Conservation (phyloP, 2,329 filamentous ascomycete genomes). For the Fusarium citri region DNA sequence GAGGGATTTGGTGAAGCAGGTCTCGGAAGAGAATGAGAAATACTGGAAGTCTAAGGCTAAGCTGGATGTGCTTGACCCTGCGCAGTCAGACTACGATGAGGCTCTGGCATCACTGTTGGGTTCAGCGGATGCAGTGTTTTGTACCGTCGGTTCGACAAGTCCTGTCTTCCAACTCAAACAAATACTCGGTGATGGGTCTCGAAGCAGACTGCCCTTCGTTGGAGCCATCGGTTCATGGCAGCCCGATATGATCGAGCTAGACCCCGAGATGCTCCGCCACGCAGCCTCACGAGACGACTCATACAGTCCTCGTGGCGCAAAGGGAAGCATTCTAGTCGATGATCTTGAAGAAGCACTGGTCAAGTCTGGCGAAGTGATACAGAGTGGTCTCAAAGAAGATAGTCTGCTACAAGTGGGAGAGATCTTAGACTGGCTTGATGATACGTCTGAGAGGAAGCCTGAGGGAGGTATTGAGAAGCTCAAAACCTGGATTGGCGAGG, state of each 20-base stretch:
- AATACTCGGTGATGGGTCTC: constrained; percentile 1
- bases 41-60: constrained; percentile 28
- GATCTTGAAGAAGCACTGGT: constrained; percentile 70
- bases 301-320: not conserved
- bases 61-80: constrained; percentile 17
- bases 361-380: constrained; percentile 75
- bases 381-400: constrained; percentile 66
- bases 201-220: constrained; percentile 51
- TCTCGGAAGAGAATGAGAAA: constrained; percentile 25
- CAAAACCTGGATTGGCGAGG: constrained; percentile 34
- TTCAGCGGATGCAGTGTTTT: constrained; percentile 30
- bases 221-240: constrained; percentile 65
- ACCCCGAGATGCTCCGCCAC: constrained; percentile 67
- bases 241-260: constrained; percentile 74
- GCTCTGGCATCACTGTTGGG: constrained; percentile 3
- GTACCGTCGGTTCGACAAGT: constrained; percentile 35
- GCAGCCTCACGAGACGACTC: constrained; percentile 9
- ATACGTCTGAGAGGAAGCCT: not conserved
- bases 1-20: constrained; percentile 6
- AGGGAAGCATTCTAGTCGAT: constrained; percentile 58
- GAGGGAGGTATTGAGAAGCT: not conserved
- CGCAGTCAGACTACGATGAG: constrained; percentile 10
- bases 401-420: constrained; percentile 74
- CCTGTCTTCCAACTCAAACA: constrained; percentile 19
- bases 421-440: constrained; percentile 20